A percentile compares a stretch with the other conserved stretches of the same genome.
Conservation (phyloP, 169 alveolate species). For the Perkinsus olseni region DNA sequence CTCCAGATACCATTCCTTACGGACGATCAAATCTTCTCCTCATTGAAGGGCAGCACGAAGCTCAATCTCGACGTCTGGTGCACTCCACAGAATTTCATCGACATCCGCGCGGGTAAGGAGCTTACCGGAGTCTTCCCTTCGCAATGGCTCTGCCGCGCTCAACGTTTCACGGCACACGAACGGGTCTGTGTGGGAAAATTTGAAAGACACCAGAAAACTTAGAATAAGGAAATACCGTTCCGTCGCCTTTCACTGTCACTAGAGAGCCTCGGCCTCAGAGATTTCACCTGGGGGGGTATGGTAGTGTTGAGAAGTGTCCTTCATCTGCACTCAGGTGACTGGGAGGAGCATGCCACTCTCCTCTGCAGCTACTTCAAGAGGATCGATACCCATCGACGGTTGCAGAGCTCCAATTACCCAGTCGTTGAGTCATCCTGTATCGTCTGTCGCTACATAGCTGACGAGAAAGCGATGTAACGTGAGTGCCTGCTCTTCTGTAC, state of each 20-base stretch:
- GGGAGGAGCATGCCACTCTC: neutral
- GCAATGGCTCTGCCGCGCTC: neutral
- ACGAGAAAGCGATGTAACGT: neutral
- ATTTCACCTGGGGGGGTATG: too few species aligned
- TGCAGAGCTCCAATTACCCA: neutral
- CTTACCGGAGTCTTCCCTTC: too few species aligned
- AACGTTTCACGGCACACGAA: too few species aligned
- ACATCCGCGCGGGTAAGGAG: neutral
- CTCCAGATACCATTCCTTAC: neutral
- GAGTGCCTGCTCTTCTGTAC: too few species aligned
- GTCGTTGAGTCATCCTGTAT: neutral
- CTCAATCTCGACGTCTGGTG: neutral
- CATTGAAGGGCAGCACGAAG: neutral
- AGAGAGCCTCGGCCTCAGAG: too few species aligned
- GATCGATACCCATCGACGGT: neutral
- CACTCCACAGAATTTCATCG: neutral
- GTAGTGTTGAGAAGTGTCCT: too few species aligned
- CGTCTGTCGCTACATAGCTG: neutral
- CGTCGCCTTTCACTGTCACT: too few species aligned
- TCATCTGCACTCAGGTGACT: neutral
- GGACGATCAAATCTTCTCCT: neutral
- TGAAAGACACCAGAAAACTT: too few species aligned
- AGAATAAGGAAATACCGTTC: too few species aligned
- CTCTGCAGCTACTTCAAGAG: neutral
- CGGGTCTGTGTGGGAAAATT: too few species aligned